Evolutionary conservation across 1,139 yeast genomes (phyloP), one percentile per base, ranked within the genome.

Genomic region (Lipomyces yarrowii): DNA sequence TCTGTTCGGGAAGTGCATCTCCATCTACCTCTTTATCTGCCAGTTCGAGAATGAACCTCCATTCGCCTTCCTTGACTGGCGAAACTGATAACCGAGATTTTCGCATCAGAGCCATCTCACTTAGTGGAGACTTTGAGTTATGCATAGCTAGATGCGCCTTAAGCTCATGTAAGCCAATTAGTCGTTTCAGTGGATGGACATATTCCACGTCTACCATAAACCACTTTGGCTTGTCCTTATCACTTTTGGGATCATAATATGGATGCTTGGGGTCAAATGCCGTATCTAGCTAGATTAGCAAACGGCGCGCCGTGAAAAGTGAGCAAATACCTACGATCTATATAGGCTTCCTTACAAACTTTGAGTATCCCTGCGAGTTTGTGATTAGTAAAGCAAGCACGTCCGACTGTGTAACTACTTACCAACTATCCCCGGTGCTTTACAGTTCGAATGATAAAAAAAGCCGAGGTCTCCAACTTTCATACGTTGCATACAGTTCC

Each of bases 381-480:
- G 30, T 8, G 13, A 56, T 54, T 63, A 42, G 21, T 23, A 56
- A 32, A 32, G 18, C 54, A 32, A 30, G 33, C 32, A 37, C 48
- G 15, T 52, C 54, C 48, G 33, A 67, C 66, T 2, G 81, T 80
- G 35, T 15, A 21, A 48, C 15, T 18, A 57, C 35, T 81, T 70
- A 3, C 87, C 87, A 3, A 83, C 87, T 30, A 85, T 80, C 0
- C 86, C 87, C 0, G 87, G 87, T 1, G 70, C 73, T 39, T 80
- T 79, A 65, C 87, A 81, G 70, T 84, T 84, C 13, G 87, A 84
- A 67, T 85, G 86, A 69, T 84, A 84, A 67, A 84, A 84, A 10
- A 84, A 75, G 23, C 83, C 81, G 8, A 78, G 61, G 64, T 84
- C 87, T 15, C 80, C 83, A 53, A 71, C 69, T 23, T 74, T 69